Conservation (phyloP, 1,139 yeast species). For the Lodderomyces metapsilosis region DNA sequence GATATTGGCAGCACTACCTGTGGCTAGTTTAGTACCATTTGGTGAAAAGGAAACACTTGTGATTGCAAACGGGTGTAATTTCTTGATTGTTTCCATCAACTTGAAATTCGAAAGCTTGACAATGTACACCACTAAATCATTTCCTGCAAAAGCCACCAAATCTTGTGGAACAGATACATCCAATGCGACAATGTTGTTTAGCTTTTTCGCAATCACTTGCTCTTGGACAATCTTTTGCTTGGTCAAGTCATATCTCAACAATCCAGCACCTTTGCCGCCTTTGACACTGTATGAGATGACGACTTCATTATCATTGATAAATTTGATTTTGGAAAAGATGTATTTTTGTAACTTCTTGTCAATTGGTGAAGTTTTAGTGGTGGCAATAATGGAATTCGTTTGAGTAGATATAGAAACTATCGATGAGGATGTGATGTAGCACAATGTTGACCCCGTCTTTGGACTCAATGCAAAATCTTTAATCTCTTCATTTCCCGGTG, state of each 20-base stretch:
- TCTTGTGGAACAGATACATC: conserved; percentile 48
- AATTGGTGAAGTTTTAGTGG: conserved; percentile 23
- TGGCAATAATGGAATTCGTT: conserved; percentile 40
- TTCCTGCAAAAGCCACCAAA: conserved; percentile 70
- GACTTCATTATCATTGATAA: conserved; percentile 51
- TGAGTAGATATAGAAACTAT: conserved; percentile 53
- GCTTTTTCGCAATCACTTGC: conserved; percentile 48
- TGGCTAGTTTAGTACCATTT: conserved; percentile 65
- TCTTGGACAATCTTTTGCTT: conserved; percentile 43
- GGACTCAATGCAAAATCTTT: conserved; percentile 33
- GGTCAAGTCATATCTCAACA: conserved; percentile 42
- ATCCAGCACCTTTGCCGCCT: conserved; percentile 37
- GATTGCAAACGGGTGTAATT: conserved; percentile 78
- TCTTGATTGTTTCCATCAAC: conserved; percentile 48
- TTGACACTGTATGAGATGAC: conserved; percentile 57
- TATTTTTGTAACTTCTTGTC: conserved; percentile 30
- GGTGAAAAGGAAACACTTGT: conserved; percentile 73
- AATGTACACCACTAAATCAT: conserved; percentile 66
- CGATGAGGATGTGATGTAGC: conserved; percentile 54
- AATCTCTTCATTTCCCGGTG: conserved; percentile 22
- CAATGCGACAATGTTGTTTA: conserved; percentile 69
- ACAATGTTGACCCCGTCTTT: conserved; percentile 50
- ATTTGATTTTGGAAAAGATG: conserved; percentile 58
- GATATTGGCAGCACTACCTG: conserved; percentile 80
- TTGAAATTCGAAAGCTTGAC: conserved; percentile 52